phyloP scores from a whole-genome alignment of 129 eudicot species.

The Pittosporum tobira region DNA sequence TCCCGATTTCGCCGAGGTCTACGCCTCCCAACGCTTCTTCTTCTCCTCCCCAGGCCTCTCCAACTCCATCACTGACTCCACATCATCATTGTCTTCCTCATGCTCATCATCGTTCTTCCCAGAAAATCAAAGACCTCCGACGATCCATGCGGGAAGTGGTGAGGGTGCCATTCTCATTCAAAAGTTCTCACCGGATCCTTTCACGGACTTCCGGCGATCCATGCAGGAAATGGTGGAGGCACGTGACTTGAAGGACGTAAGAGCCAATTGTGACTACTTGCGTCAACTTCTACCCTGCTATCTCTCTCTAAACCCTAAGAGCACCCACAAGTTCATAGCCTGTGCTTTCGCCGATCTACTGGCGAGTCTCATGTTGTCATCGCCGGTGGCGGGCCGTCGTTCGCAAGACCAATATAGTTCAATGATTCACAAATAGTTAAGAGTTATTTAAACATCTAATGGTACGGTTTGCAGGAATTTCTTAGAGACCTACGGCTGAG shows the following conservation, averaged over 20 bases:
- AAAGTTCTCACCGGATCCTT: slow-evolving; percentile 86
- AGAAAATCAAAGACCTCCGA: neutral
- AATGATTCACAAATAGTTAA: no score
- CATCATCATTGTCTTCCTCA: slow-evolving; percentile 32
- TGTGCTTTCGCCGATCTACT: slow-evolving; percentile 86
- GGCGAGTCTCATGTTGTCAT: slow-evolving; percentile 42
- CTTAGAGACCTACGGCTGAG: no score
- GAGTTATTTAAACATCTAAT: no score
- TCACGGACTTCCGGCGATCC: slow-evolving; percentile 69
- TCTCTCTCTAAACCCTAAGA: slow-evolving; percentile 67
- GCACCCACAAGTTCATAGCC: slow-evolving; percentile 77
- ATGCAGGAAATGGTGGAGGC: slow-evolving; percentile 99
- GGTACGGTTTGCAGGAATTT: no score
- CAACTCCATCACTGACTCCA: slow-evolving; percentile 78
- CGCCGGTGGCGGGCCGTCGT: slow-evolving; percentile 15
- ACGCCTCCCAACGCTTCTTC: slow-evolving; percentile 78
- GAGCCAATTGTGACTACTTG: slow-evolving; percentile 65
- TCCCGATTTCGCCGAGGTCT: slow-evolving; percentile 59
- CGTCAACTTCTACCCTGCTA: slow-evolving; percentile 84
- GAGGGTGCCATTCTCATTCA: slow-evolving; percentile 49
- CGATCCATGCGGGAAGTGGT: no score
- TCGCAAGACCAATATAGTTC: no score
- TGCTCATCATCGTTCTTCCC: slow-evolving; percentile 31
- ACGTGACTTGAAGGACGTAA: slow-evolving; percentile 52
- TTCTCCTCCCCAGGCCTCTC: slow-evolving; percentile 91